Base-by-base conservation (phyloP, 805 yeast species). In the Pichia gijzeniarum region DNA sequence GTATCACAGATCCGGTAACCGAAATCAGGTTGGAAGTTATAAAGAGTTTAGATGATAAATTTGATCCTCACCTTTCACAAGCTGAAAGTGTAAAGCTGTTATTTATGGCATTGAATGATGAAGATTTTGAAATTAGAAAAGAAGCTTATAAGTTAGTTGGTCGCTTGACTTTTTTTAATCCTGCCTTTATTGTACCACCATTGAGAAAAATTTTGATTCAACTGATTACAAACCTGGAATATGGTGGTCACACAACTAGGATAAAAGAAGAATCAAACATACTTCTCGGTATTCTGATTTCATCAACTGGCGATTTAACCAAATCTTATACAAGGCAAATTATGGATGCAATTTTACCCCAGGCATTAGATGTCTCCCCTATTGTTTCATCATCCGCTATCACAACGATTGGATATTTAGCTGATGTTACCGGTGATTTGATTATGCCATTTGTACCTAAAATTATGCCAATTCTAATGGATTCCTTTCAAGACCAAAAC, bases 151-250 rank as follows among this genome's bases (percentile, higher is more conserved):
- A 73, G 41, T 74, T 90, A 10, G 77, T 93, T 48, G 98, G 99
- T 3, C 73, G 97, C 45, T 65, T 93, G 16, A 83, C 96, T 0
- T 66, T 78, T 2, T 82, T 88, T 35, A 93, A 93, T 56, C 98
- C 99, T 0, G 97, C 99, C 0, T 91, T 88, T 62, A 86, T 93
- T 51, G 89, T 91, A 33, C 99, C 99, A 0, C 86, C 95, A 0
- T 70, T 93, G 44, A 74, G 98, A 54, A 91, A 88, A 60, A 79
- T 91, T 0, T 65, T 95, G 50, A 79, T 93, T 37, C 97, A 91
- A 60, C 70, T 90, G 13, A 63, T 95, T 38, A 88, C 96, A 0
- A 85, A 86, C 48, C 68, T 93, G 41, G 95, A 89, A 56, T 89
- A 82, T 61, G 85, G 95, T 2, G 80, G 83, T 10, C 76, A 80